Evolutionary conservation across 495 filamentous ascomycete genomes (phyloP).

Genomic region (Neurospora sublineolata): DNA sequence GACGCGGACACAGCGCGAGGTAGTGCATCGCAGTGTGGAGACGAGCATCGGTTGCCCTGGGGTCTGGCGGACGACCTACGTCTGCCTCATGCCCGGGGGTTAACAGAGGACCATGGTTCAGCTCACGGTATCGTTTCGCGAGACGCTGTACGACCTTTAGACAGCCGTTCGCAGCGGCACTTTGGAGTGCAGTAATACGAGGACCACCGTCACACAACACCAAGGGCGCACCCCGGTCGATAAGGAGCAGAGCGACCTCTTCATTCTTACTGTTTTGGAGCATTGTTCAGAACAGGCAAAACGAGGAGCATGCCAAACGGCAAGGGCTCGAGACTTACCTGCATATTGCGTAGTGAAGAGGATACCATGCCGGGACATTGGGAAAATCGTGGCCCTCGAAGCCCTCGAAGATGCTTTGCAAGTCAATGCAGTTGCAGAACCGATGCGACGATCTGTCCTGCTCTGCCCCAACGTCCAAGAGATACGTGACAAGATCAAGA

Average conservation of each 20-base stretch:
- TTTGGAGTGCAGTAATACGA: slow-evolving; percentile 4
- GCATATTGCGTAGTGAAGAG: slow-evolving; percentile 5
- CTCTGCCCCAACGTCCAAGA: slow-evolving; percentile 5
- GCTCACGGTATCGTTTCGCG: not conserved
- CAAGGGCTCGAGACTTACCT: not conserved
- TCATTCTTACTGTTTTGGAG: not conserved
- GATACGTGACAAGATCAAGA: slow-evolving; percentile 1
- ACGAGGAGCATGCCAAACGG: not conserved
- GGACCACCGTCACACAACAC: not conserved
- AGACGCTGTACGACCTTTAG: slow-evolving; percentile 1
- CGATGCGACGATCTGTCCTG: not conserved
- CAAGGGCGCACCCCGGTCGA: slow-evolving; percentile 3
- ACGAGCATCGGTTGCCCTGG: not conserved
- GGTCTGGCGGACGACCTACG: not conserved
- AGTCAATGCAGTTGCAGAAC: slow-evolving; percentile 1
- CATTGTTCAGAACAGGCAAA: not conserved
- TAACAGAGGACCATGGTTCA: not conserved
- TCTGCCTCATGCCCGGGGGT: not conserved
- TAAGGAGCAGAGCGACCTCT: slow-evolving; percentile 1
- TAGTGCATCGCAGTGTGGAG: slow-evolving; percentile 3
- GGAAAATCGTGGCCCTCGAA: not conserved
- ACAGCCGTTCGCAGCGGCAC: not conserved
- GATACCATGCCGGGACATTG: slow-evolving; percentile 2
- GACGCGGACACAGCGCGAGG: not conserved
- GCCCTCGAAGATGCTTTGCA: not conserved